Conservation (phyloP, 75 land plant genomes). For the Larix kaempferi region DNA sequence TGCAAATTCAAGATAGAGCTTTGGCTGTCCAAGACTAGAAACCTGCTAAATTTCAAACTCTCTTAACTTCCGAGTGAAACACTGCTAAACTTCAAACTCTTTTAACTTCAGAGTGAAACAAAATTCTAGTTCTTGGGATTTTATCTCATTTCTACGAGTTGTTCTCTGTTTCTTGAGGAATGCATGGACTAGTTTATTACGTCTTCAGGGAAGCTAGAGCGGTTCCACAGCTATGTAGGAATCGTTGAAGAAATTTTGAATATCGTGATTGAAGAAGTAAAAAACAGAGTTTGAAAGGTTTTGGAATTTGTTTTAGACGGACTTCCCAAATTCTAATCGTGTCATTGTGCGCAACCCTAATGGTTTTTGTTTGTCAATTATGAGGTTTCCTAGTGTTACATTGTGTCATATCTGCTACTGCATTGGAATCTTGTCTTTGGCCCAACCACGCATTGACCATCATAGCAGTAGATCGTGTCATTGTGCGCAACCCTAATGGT, state of each 20-base stretch:
- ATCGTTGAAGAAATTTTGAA: no score
- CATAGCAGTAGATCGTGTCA: no score
- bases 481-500: no score
- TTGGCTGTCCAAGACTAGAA: conserved; percentile 17
- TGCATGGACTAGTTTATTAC: conserved; percentile 43
- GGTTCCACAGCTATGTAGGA: no score
- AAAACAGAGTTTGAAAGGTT: background rate
- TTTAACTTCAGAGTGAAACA: conserved; percentile 18
- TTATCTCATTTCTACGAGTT: conserved; percentile 34
- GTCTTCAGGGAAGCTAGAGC: conserved; percentile 34
- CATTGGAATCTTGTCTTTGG: no score
- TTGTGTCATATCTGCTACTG: no score
- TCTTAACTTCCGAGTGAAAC: conserved; percentile 14
- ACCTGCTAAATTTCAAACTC: conserved; percentile 34
- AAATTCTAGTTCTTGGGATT: conserved; percentile 21
- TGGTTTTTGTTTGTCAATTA: background rate
- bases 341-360: conserved; percentile 43
- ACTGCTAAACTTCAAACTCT: conserved; percentile 9
- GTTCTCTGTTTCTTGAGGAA: conserved; percentile 43
- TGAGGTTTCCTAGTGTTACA: no score
- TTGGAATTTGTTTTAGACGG: conserved; percentile 16
- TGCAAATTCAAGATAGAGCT: conserved; percentile 52
- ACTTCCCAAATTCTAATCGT: conserved; percentile 29
- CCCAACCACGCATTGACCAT: no score
- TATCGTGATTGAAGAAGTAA: no score